phyloP scores from a whole-genome alignment of 345 rosid species.

The Citrus hindsii region DNA sequence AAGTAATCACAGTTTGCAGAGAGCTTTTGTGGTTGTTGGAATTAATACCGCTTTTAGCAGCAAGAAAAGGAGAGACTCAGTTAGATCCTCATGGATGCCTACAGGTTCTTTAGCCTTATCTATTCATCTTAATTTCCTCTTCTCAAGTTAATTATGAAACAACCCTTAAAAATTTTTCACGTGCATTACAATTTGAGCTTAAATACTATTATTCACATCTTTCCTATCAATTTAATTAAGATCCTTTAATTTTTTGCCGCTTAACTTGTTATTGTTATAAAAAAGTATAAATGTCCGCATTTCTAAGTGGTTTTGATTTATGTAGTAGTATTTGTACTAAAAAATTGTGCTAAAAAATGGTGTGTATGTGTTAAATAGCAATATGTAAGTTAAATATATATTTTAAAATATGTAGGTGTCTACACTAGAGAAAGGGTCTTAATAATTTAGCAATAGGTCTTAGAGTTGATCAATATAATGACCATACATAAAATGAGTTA shows the following conservation, averaged over 20 bases:
- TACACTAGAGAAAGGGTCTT: background rate
- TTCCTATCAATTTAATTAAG: background rate
- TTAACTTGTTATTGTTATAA: too few relatives aligned
- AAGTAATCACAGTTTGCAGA: constrained; percentile 46
- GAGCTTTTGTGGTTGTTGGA: constrained; percentile 79
- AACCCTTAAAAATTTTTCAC: too few relatives aligned
- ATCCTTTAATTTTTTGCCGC: background rate
- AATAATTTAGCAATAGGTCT: too few relatives aligned
- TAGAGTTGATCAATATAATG: background rate
- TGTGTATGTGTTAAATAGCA: too few relatives aligned
- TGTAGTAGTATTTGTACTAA: too few relatives aligned
- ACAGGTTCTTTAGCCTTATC: constrained; percentile 26
- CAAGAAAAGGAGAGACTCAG: constrained; percentile 73
- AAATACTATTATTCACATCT: background rate
- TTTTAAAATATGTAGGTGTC: too few relatives aligned
- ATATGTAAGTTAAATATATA: background rate
- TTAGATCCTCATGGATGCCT: constrained; percentile 87
- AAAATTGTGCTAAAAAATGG: too few relatives aligned
- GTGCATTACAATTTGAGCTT: background rate
- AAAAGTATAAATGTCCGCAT: too few relatives aligned
- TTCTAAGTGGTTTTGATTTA: too few relatives aligned
- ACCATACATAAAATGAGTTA: background rate
- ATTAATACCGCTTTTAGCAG: constrained; percentile 93
- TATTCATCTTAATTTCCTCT: too few relatives aligned
- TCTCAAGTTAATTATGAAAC: too few relatives aligned